Evolutionary conservation across 1,139 yeast species (phyloP), one percentile per base, ranked within the genome.

Genomic region (Entelexis paramagnoliae): DNA sequence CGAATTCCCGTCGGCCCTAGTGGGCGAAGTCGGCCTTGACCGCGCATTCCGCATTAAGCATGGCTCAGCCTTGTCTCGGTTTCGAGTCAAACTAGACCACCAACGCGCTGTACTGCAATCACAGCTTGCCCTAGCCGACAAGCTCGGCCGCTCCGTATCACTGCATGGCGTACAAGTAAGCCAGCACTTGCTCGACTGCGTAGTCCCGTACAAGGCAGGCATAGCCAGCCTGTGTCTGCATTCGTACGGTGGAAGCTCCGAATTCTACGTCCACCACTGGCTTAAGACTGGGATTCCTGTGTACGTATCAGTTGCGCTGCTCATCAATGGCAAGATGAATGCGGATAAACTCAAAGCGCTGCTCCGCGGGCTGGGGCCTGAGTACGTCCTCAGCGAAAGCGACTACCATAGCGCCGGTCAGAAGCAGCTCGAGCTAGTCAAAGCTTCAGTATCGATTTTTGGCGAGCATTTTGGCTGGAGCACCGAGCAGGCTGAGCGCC

Each of bases 11-110:
- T 32, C 53, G 13, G 62, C 66, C 11, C 54, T 71, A 17, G 72
- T 88, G n/a, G 98, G 98, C 0, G 98, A 91, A 62, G 74, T 88
- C 19, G 98, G 98, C 0, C 68, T 91, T 5, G 98, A 91, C 65
- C 83, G 81, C 64, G 63, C 78, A 20, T 86, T 86, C 61, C 47
- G 41, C 35, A 48, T 48, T 51, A 53, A 33, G 47, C 50, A 33
- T 48, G 54, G 54, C 34, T 59, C 51, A 34, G 60, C 60, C 44
- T 62, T 80, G 43, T 69, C 80, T 1, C 68, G 68, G 9, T 75
- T 74, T 55, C 68, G 72, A 53, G 89, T 85, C 0, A 62, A 63
- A 1, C 67, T 85, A 66, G 71, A 67, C 0, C 97, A 91, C 64
- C 98, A 91, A 63, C 54, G 65, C 19, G 56, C 52, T 0, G 64